Percentiles rank a stretch among this genome's conserved stretches.
Evolutionary conservation across 306 rosid genomes (phyloP).

Genomic region (Geum urbanum): DNA sequence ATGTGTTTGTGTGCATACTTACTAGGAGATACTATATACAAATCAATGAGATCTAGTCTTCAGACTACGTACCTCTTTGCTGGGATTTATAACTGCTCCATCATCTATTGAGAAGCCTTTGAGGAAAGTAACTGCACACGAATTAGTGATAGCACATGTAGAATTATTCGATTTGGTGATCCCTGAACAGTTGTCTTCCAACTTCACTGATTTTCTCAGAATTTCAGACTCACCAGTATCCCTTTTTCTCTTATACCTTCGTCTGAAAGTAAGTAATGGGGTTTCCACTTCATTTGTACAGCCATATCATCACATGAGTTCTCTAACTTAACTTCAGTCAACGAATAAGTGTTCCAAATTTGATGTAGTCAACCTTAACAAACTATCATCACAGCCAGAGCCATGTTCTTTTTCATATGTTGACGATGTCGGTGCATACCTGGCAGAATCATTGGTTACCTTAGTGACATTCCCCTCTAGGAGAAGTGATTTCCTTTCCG

Average conservation of each 20-base stretch:
- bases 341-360: conserved; percentile 28
- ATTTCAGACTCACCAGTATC: conserved; percentile 25
- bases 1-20: background rate
- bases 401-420: conserved; percentile 24
- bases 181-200: conserved; percentile 33
- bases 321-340: conserved; percentile 24
- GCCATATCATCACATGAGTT: conserved; percentile 19
- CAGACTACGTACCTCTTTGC: conserved; percentile 31
- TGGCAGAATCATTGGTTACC: conserved; percentile 20
- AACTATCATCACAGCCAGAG: conserved; percentile 21
- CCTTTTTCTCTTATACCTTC: conserved; percentile 45
- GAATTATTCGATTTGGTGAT: conserved; percentile 37
- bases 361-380: conserved; percentile 27
- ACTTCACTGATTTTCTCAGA: conserved; percentile 16
- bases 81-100: conserved; percentile 36
- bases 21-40: background rate
- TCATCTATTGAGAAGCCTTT: conserved; percentile 30
- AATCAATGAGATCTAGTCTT: conserved; percentile 19
- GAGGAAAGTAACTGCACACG: conserved; percentile 23
- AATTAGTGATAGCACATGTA: conserved; percentile 27
- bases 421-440: conserved; percentile 21
- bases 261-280: conserved; percentile 46
- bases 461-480: conserved; percentile 22
- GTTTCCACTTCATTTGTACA: conserved; percentile 13
- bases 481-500: conserved; percentile 25